Percentiles rank a stretch among this genome's conserved stretches.
Conservation (phyloP, 2,329 filamentous ascomycete genomes). For the Metarhizium rileyi region DNA sequence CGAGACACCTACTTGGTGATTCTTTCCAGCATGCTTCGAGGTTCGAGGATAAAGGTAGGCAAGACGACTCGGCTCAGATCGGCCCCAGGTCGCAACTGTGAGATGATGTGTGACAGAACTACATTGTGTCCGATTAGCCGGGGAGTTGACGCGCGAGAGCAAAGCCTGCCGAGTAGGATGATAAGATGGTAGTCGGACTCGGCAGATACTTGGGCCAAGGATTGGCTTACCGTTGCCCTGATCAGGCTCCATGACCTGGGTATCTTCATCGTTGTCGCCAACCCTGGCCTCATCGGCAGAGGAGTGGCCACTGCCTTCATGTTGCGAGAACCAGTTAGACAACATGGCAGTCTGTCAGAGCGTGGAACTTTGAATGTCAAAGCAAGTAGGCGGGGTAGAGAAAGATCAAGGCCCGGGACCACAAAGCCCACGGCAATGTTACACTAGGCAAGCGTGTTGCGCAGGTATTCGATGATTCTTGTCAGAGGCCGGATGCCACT, state of each 20-base stretch:
- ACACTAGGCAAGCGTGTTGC: neutral
- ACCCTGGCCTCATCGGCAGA: constrained; percentile 45
- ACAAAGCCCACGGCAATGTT: neutral
- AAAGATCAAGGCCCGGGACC: constrained; percentile 1
- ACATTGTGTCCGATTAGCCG: neutral
- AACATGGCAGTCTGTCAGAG: constrained; percentile 24
- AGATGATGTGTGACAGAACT: constrained; percentile 97
- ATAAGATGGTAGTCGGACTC: neutral
- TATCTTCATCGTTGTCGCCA: constrained; percentile 52
- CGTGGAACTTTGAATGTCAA: constrained; percentile 1
- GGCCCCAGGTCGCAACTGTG: constrained; percentile 87
- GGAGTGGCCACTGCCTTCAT: constrained; percentile 38
- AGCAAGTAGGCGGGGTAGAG: constrained; percentile 9
- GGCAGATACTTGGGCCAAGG: neutral
- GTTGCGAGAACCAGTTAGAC: constrained; percentile 31
- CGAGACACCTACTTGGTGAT: constrained; percentile 76
- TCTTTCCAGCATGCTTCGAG: constrained; percentile 92
- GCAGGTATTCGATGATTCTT: neutral
- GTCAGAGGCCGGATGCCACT: neutral
- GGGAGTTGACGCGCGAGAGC: constrained; percentile 6
- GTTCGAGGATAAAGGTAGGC: constrained; percentile 96
- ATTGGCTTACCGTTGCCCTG: constrained; percentile 74
- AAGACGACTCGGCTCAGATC: constrained; percentile 90
- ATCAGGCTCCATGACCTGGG: constrained; percentile 76
- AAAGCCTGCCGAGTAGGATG: constrained; percentile 4